These are phyloP conservation scores for Sarocladium brachiariae DNA, from an alignment of 2,329 filamentous ascomycete genomes.

Conservation along the genomic window DNA sequence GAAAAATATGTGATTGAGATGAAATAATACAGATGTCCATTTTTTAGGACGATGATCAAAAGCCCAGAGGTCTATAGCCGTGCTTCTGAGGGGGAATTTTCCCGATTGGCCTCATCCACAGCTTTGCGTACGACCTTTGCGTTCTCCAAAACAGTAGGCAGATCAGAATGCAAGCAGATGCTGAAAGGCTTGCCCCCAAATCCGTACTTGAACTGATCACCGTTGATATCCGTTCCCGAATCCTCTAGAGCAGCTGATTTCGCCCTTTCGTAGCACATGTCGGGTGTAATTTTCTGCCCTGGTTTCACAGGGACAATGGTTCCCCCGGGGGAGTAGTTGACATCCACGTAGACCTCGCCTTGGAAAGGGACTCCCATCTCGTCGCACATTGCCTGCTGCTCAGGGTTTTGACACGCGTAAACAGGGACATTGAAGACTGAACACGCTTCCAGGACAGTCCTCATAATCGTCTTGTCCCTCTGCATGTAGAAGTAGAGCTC, in stretches of 20 bases:
- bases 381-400: slow-evolving; percentile 1
- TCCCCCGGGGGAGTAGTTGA: slow-evolving; percentile 4
- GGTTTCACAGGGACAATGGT: slow-evolving; percentile 1
- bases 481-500: slow-evolving; percentile 41
- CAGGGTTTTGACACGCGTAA: slow-evolving; percentile 1
- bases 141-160: slow-evolving; percentile 8
- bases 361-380: slow-evolving; percentile 7
- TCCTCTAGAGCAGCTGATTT: slow-evolving; percentile 3
- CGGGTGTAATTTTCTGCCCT: background rate
- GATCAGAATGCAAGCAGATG: slow-evolving; percentile 9
- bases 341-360: slow-evolving; percentile 10
- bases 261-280: background rate
- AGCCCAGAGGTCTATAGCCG: background rate
- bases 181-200: slow-evolving; percentile 7
- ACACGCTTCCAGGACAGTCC: slow-evolving; percentile 2
- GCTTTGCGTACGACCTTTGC: slow-evolving; percentile 7
- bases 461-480: slow-evolving; percentile 19
- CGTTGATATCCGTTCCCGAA: slow-evolving; percentile 3
- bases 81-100: background rate
- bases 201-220: background rate
- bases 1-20: no score
- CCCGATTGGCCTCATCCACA: slow-evolving; percentile 6
- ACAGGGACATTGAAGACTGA: slow-evolving; percentile 8
- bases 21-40: no score
- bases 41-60: no score